These are phyloP conservation scores for Paratrypanosoma confusum DNA, from an alignment of 208 protist species.

Conservation along the genomic window DNA sequence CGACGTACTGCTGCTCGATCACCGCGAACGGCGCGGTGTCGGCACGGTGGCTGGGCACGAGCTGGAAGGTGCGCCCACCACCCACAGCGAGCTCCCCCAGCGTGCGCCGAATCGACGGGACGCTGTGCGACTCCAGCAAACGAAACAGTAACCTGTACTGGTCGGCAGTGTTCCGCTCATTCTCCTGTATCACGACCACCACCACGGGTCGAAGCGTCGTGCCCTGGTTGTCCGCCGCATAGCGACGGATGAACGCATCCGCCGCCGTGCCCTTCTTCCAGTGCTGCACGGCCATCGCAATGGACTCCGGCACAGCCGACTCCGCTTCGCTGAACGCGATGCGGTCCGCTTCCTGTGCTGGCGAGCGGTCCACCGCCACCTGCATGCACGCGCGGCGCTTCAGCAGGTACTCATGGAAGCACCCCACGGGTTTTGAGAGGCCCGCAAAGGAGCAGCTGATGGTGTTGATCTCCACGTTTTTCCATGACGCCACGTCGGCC, in stretches of 20 bases:
- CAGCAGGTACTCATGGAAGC: constrained; percentile 77
- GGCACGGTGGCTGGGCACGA: constrained; percentile 11
- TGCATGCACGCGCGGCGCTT: constrained; percentile 15
- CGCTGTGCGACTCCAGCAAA: constrained; percentile 59
- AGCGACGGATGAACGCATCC: too few relatives aligned
- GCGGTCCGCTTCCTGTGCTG: constrained; percentile 10
- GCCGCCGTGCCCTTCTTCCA: too few relatives aligned
- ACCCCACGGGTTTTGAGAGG: constrained; percentile 61
- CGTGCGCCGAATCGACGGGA: constrained; percentile 78
- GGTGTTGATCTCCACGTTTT: constrained; percentile 96
- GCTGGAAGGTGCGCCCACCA: constrained; percentile 20
- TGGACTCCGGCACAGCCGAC: constrained; percentile 29
- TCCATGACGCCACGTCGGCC: constrained; percentile 35
- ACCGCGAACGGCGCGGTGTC: constrained; percentile 33
- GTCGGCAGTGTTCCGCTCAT: constrained; percentile 90
- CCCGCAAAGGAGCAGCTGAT: constrained; percentile 91
- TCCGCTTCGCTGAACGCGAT: constrained; percentile 25
- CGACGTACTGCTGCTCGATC: constrained; percentile 42
- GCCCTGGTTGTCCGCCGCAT: constrained; percentile 5
- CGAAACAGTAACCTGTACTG: constrained; percentile 79
- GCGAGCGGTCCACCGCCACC: background rate
- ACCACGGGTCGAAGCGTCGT: constrained; percentile 40
- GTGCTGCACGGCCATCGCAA: constrained; percentile 26
- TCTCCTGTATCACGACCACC: constrained; percentile 86
- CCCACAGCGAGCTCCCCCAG: constrained; percentile 48